phyloP scores from a whole-genome alignment of 257 asterid species.

The Solanum sejunctum region DNA sequence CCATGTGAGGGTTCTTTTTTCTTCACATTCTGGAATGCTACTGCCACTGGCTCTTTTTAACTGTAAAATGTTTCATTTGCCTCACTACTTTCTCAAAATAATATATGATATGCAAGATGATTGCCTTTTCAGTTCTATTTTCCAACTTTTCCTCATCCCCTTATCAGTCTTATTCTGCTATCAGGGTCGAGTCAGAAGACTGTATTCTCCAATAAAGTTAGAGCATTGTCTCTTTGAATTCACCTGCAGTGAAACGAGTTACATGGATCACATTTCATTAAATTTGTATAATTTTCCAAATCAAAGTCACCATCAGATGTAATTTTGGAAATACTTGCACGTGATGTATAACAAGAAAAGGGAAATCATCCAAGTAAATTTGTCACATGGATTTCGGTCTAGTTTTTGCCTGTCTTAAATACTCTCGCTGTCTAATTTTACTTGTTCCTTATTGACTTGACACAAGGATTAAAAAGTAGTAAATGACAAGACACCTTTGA shows the following conservation, averaged over 20 bases:
- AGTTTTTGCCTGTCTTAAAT: no score
- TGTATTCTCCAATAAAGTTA: background rate
- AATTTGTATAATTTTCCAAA: background rate
- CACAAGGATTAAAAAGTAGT: no score
- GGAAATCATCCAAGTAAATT: background rate
- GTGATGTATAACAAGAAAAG: background rate
- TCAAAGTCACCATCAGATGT: background rate
- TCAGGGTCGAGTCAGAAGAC: background rate
- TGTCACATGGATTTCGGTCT: no score
- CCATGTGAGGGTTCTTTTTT: background rate
- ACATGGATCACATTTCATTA: background rate
- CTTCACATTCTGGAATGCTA: background rate
- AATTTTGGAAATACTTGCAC: background rate
- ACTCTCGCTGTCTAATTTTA: no score
- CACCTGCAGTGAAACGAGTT: background rate
- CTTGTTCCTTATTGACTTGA: no score
- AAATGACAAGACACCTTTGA: no score
- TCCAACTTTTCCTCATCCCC: background rate
- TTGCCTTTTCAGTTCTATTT: background rate
- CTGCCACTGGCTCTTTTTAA: background rate
- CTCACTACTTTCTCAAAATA: background rate
- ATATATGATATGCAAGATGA: background rate
- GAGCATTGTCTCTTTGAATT: background rate
- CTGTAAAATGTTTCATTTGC: background rate
- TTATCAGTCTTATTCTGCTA: background rate